phyloP scores from a whole-genome alignment of 148 eudicot species.

The Fagopyrum esculentum region DNA sequence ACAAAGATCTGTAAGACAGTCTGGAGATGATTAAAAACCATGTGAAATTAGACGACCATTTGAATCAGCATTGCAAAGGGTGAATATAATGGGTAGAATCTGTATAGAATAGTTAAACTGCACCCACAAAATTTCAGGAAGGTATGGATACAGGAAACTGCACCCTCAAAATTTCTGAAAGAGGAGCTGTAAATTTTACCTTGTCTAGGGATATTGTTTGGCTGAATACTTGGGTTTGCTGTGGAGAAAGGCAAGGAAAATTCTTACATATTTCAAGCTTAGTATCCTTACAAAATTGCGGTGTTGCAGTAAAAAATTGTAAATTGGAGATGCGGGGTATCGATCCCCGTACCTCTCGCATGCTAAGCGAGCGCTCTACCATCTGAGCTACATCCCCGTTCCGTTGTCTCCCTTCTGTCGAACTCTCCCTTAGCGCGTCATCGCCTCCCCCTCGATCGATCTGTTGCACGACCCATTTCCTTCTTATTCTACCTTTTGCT shows the following conservation, averaged over 20 bases:
- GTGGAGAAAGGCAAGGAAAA: neutral
- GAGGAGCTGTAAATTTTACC: neutral
- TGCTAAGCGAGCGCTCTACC: constrained; percentile 99
- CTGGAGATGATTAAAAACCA: constrained; percentile 29
- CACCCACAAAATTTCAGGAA: neutral
- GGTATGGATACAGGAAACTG: neutral
- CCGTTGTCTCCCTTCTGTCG: too few species aligned
- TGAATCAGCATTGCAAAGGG: neutral
- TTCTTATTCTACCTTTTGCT: too few species aligned
- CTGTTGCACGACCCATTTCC: too few species aligned
- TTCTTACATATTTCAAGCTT: too few species aligned
- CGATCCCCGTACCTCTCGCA: constrained; percentile 99
- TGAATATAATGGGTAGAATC: neutral
- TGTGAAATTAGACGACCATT: neutral
- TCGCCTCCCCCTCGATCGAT: too few species aligned
- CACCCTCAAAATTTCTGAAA: neutral
- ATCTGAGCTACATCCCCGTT: constrained; percentile 99
- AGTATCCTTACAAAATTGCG: too few species aligned
- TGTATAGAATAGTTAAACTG: constrained; percentile 3
- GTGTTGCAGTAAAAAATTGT: too few species aligned
- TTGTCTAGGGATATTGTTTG: neutral
- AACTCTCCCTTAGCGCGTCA: too few species aligned
- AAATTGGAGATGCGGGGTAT: constrained; percentile 45
- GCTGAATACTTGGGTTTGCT: neutral
- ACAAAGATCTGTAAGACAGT: constrained; percentile 30